Percentiles rank a stretch among this genome's conserved stretches.
Conservation (phyloP, 1,284 basidiomycete genomes). For the Puccinia horiana region DNA sequence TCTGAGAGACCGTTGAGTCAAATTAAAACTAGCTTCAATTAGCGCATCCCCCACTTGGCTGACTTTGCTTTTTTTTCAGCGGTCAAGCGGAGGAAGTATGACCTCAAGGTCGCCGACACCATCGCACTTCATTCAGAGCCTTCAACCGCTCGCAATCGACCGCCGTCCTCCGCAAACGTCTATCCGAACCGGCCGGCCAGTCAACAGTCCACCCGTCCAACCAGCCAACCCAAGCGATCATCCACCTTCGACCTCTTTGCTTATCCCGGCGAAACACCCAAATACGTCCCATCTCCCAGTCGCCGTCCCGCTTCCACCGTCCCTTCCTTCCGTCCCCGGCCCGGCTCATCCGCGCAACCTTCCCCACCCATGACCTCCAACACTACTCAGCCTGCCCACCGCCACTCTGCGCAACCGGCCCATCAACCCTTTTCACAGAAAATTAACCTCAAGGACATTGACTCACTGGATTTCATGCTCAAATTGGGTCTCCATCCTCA, state of each 20-base stretch:
- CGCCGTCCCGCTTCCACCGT: not conserved
- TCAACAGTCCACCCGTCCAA: not conserved
- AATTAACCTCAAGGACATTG: slow-evolving; percentile 35
- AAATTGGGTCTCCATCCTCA: not conserved
- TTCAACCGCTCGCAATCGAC: not conserved
- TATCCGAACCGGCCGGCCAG: not conserved
- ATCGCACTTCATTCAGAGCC: not conserved
- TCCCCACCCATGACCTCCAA: not conserved
- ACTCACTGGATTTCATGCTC: slow-evolving; percentile 12
- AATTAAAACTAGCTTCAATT: not conserved
- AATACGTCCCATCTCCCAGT: slow-evolving; percentile 5
- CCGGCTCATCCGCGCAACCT: not conserved
- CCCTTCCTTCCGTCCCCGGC: not conserved
- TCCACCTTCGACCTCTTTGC: slow-evolving; percentile 28
- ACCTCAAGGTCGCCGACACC: slow-evolving; percentile 9
- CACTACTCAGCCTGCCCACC: not conserved
- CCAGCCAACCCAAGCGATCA: slow-evolving; percentile 11
- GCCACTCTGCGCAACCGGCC: not conserved
- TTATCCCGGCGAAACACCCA: slow-evolving; percentile 21
- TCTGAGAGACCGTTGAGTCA: slow-evolving; percentile 33
- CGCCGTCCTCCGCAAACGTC: not conserved
- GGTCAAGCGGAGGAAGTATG: slow-evolving; percentile 17
- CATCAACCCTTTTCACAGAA: slow-evolving; percentile 10
- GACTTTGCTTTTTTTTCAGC: slow-evolving; percentile 3
- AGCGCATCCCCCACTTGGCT: not conserved